Percentiles rank a stretch among this genome's conserved stretches.
Evolutionary conservation across 1,139 yeast species (phyloP).

Genomic region (Saccharomyces hybrid): DNA sequence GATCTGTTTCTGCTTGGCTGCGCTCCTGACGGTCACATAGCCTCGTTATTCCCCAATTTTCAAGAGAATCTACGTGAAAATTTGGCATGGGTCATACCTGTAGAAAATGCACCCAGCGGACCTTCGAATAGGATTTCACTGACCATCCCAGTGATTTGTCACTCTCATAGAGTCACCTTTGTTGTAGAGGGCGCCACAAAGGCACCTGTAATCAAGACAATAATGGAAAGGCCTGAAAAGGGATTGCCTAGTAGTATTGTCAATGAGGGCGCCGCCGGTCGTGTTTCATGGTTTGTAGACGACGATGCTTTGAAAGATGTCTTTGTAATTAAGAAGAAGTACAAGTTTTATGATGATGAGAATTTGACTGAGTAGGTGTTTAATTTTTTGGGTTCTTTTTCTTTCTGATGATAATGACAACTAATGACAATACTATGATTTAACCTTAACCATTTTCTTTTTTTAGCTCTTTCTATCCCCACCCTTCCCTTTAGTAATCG

Average conservation of each 20-base stretch:
- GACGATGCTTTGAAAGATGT: conserved; percentile 82
- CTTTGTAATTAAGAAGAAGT: conserved; percentile 31
- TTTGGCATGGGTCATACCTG: conserved; percentile 94
- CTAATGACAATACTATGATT: background rate
- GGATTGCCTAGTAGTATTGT: conserved; percentile 92
- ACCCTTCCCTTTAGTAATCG: background rate
- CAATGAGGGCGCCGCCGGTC: conserved; percentile 93
- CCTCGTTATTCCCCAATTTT: conserved; percentile 82
- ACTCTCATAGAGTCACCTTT: conserved; percentile 84
- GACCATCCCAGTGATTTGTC: conserved; percentile 91
- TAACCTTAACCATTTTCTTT: background rate
- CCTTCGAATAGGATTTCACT: conserved; percentile 84
- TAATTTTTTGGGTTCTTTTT: background rate
- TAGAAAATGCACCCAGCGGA: conserved; percentile 85
- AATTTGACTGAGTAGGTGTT: conserved; percentile 6
- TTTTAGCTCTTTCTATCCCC: background rate
- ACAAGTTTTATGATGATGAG: conserved; percentile 21
- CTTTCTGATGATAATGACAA: background rate
- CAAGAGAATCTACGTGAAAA: conserved; percentile 84
- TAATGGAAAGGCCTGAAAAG: conserved; percentile 96
- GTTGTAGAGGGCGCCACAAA: conserved; percentile 95
- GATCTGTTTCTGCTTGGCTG: conserved; percentile 87
- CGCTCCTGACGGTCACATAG: conserved; percentile 98
- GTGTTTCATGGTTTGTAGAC: conserved; percentile 96
- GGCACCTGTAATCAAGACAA: conserved; percentile 86